phyloP scores from a whole-genome alignment of 495 filamentous ascomycete species.

The Amphirosellinia nigrospora region DNA sequence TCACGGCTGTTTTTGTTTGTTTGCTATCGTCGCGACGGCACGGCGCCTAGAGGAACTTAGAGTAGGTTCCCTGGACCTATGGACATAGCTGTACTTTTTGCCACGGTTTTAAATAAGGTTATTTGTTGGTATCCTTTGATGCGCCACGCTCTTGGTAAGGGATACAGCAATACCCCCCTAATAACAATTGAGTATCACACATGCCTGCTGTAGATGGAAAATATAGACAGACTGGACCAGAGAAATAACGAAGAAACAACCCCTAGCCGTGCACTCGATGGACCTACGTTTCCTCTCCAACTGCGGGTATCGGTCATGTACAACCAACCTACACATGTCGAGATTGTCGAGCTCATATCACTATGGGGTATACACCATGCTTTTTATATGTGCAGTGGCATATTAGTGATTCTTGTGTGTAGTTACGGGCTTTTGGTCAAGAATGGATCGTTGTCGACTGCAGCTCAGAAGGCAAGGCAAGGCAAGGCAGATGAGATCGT shows the following conservation, averaged over 20 bases:
- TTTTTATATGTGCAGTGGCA: background rate
- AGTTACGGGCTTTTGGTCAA: background rate
- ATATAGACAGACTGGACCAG: background rate
- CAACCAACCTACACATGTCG: background rate
- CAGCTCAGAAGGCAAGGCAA: background rate
- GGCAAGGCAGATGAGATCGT: background rate
- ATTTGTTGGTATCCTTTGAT: background rate
- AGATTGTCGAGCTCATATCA: background rate
- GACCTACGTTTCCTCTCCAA: background rate
- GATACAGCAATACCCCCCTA: slow-evolving; percentile 6
- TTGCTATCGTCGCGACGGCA: slow-evolving; percentile 14
- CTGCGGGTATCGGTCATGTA: background rate
- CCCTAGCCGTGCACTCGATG: background rate
- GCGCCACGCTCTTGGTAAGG: slow-evolving; percentile 5
- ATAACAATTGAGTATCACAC: slow-evolving; percentile 8
- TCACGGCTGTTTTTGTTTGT: slow-evolving; percentile 17
- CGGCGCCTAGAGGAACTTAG: background rate
- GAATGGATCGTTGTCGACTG: background rate
- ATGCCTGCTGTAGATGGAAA: background rate
- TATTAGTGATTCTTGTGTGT: background rate
- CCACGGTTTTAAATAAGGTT: slow-evolving; percentile 1
- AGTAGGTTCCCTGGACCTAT: too few species aligned
- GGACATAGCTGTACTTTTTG: background rate
- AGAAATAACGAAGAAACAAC: background rate
- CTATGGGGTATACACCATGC: background rate